A percentile compares a stretch with the other conserved stretches of the same genome.
These are phyloP conservation scores for Eruca vesicaria DNA, from an alignment of 441 rosid genomes.

Conservation along the genomic window DNA sequence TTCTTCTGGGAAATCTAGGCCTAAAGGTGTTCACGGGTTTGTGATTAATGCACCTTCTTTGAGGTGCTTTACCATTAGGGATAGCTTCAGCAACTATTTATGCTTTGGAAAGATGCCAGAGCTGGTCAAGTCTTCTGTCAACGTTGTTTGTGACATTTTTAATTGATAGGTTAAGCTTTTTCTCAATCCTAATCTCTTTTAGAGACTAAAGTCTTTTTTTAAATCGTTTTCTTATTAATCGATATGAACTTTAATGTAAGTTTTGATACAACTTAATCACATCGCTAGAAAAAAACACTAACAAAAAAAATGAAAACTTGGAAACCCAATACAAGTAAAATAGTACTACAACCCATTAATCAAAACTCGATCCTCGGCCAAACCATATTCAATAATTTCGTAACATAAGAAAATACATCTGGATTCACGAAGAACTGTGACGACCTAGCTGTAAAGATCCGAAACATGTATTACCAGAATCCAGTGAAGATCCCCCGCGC, in stretches of 20 bases:
- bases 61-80: not conserved
- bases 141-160: constrained; percentile 7
- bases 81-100: not conserved
- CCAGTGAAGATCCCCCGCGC: not conserved
- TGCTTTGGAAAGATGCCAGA: not conserved
- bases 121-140: not conserved
- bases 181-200: not conserved
- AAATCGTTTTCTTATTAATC: not conserved
- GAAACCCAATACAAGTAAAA: too few species aligned
- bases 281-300: too few species aligned
- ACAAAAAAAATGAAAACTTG: too few species aligned
- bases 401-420: too few species aligned
- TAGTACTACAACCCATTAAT: too few species aligned
- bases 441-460: not conserved
- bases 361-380: too few species aligned
- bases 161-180: not conserved
- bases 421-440: not conserved
- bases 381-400: too few species aligned
- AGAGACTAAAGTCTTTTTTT: not conserved
- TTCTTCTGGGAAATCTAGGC: not conserved
- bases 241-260: too few species aligned
- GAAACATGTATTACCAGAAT: not conserved
- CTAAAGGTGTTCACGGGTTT: not conserved
- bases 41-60: not conserved
- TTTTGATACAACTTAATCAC: too few species aligned